Evolutionary conservation across 2,329 filamentous ascomycete genomes (phyloP).

Genomic region (Calonectria pauciramosa): DNA sequence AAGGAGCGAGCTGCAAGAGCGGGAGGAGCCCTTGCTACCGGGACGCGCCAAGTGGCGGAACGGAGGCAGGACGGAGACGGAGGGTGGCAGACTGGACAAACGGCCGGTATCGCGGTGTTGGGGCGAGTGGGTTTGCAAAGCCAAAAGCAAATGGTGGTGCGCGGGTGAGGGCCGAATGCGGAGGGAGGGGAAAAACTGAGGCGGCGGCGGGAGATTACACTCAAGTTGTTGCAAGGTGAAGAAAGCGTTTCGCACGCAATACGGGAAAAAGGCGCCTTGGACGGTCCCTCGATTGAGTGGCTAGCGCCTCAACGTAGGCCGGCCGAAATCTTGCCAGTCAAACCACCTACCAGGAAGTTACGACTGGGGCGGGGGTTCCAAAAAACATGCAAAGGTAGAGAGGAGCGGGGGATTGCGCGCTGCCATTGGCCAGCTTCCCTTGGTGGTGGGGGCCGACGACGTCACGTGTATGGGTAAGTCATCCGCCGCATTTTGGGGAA

Average conservation of each 20-base stretch:
- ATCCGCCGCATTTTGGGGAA: slow-evolving; percentile 11
- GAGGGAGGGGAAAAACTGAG: slow-evolving; percentile 47
- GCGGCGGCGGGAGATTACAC: slow-evolving; percentile 34
- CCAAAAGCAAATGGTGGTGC: slow-evolving; percentile 34
- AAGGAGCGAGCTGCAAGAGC: slow-evolving; percentile 20
- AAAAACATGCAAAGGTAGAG: slow-evolving; percentile 19
- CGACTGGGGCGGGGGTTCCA: slow-evolving; percentile 23
- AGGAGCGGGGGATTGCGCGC: slow-evolving; percentile 21
- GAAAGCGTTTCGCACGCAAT: slow-evolving; percentile 27
- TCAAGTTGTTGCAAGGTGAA: slow-evolving; percentile 33
- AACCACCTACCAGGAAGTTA: slow-evolving; percentile 23
- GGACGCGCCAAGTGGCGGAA: slow-evolving; percentile 32
- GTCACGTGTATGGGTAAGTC: slow-evolving; percentile 23
- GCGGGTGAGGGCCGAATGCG: slow-evolving; percentile 50
- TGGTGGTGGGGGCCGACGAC: neutral
- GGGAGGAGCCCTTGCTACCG: slow-evolving; percentile 21
- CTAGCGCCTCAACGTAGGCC: slow-evolving; percentile 25
- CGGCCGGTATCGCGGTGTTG: slow-evolving; percentile 47
- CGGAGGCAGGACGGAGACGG: slow-evolving; percentile 28
- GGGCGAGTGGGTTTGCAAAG: slow-evolving; percentile 42
- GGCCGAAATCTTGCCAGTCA: slow-evolving; percentile 27
- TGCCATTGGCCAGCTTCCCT: slow-evolving; percentile 9
- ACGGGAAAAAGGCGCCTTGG: slow-evolving; percentile 30
- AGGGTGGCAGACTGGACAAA: slow-evolving; percentile 22
- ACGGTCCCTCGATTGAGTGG: slow-evolving; percentile 26